Percentiles rank a stretch among this genome's conserved stretches.
phyloP scores from a whole-genome alignment of 352 stramenopile species.

The Pythium rhizo-oryzae region DNA sequence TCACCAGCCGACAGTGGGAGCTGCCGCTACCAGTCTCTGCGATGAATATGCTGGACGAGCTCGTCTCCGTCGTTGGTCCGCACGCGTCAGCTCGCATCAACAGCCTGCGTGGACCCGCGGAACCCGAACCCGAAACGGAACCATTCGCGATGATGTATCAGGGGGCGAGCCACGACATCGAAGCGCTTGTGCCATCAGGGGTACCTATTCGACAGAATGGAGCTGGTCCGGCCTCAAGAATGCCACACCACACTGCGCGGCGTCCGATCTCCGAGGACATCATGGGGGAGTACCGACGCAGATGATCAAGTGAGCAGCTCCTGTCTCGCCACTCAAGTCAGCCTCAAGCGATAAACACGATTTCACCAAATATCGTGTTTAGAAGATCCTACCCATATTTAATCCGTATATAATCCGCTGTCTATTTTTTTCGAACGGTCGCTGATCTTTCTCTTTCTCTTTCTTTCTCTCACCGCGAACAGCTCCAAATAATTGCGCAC shows the following conservation, averaged over 20 bases:
- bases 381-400: background rate
- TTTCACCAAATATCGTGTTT: background rate
- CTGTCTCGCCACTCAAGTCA: too few species aligned
- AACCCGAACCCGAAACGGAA: slow-evolving; percentile 24
- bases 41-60: slow-evolving; percentile 25
- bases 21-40: slow-evolving; percentile 38
- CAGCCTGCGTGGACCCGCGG: background rate
- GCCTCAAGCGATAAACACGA: background rate
- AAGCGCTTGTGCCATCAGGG: slow-evolving; percentile 5
- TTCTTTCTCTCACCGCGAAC: background rate
- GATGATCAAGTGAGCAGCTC: background rate
- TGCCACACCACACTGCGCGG: background rate
- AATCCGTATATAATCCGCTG: slow-evolving; percentile 18
- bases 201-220: slow-evolving; percentile 11
- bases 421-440: slow-evolving; percentile 20
- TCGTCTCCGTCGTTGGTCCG: slow-evolving; percentile 8
- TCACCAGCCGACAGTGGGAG: slow-evolving; percentile 47
- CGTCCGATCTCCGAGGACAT: slow-evolving; percentile 23
- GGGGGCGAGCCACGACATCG: slow-evolving; percentile 18
- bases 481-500: too few species aligned
- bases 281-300: slow-evolving; percentile 15
- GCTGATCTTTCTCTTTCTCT: slow-evolving; percentile 1
- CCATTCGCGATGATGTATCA: slow-evolving; percentile 17
- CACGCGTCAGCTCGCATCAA: background rate
- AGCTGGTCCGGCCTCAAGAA: background rate